These are phyloP conservation scores for Agrostemma githago DNA, from an alignment of 148 eudicot genomes.

Conservation along the genomic window DNA sequence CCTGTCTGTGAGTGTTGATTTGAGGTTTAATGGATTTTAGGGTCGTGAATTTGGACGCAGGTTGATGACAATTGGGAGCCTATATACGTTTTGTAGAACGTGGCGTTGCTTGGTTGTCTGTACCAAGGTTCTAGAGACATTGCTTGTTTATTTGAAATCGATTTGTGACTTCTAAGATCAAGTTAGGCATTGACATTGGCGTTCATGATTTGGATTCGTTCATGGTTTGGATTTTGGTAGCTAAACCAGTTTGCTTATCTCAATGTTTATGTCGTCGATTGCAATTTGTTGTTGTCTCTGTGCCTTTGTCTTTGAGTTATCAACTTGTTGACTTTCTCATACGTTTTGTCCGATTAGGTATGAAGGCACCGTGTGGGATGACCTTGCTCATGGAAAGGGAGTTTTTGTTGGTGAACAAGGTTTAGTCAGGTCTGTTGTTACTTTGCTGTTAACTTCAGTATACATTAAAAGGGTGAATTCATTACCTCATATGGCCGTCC, in stretches of 20 bases:
- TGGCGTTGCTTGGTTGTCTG: not conserved
- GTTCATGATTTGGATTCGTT: too few relatives aligned
- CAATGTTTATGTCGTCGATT: not conserved
- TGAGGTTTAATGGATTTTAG: not conserved
- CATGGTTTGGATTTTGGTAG: not conserved
- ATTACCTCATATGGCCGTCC: not conserved
- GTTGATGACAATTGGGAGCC: not conserved
- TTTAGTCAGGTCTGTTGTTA: conserved; percentile 60
- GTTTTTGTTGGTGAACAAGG: conserved; percentile 79
- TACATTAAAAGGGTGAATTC: not conserved
- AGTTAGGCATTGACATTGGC: too few relatives aligned
- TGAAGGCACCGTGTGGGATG: conserved; percentile 98
- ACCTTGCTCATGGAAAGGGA: conserved; percentile 91
- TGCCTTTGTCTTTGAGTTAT: not conserved
- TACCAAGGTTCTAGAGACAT: not conserved
- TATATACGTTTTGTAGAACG: not conserved
- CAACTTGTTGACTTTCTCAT: not conserved
- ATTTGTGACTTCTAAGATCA: too few relatives aligned
- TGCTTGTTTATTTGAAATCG: too few relatives aligned
- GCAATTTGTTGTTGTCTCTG: not conserved
- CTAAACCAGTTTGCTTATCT: not conserved
- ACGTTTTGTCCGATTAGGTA: conserved; percentile 40
- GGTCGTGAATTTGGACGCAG: not conserved
- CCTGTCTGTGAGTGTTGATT: not conserved
- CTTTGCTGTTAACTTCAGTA: not conserved